Conservation (phyloP, 1,139 yeast genomes). For the Kazachstania sp. region DNA sequence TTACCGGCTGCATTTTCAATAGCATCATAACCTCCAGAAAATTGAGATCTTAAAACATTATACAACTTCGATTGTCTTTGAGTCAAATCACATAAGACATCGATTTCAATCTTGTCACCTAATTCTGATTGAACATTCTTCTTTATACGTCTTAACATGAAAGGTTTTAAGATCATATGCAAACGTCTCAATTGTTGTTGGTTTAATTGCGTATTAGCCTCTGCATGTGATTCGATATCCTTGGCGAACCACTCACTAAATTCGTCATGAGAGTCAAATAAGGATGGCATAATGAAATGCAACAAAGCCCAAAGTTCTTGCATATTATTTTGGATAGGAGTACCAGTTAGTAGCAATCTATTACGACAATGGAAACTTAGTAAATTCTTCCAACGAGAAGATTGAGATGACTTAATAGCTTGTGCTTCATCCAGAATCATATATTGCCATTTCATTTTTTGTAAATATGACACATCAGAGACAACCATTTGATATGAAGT, state of each 20-base stretch:
- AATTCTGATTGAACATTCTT: slow-evolving; percentile 95
- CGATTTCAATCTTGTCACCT: slow-evolving; percentile 95
- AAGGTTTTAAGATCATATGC: slow-evolving; percentile 93
- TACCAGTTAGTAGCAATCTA: slow-evolving; percentile 85
- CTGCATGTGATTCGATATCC: slow-evolving; percentile 96
- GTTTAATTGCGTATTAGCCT: slow-evolving; percentile 82
- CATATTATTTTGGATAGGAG: slow-evolving; percentile 98
- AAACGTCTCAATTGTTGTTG: slow-evolving; percentile 87
- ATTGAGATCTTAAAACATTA: slow-evolving; percentile 81
- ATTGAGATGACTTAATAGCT: slow-evolving; percentile 90
- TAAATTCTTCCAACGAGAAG: slow-evolving; percentile 91
- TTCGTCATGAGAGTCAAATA: slow-evolving; percentile 96
- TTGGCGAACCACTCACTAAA: slow-evolving; percentile 98
- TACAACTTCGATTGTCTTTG: slow-evolving; percentile 81
- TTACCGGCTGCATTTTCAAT: slow-evolving; percentile 62
- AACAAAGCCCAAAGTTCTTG: slow-evolving; percentile 97
- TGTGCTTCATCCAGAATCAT: slow-evolving; percentile 99
- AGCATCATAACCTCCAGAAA: slow-evolving; percentile 70
- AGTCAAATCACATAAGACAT: slow-evolving; percentile 85
- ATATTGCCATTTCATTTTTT: slow-evolving; percentile 96
- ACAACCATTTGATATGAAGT: slow-evolving; percentile 95
- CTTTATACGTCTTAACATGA: slow-evolving; percentile 95
- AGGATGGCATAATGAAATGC: slow-evolving; percentile 96
- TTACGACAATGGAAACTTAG: slow-evolving; percentile 89
- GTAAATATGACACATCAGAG: slow-evolving; percentile 90